phyloP scores from a whole-genome alignment of 2,329 filamentous ascomycete genomes.

The Fonsecaea pedrosoi region DNA sequence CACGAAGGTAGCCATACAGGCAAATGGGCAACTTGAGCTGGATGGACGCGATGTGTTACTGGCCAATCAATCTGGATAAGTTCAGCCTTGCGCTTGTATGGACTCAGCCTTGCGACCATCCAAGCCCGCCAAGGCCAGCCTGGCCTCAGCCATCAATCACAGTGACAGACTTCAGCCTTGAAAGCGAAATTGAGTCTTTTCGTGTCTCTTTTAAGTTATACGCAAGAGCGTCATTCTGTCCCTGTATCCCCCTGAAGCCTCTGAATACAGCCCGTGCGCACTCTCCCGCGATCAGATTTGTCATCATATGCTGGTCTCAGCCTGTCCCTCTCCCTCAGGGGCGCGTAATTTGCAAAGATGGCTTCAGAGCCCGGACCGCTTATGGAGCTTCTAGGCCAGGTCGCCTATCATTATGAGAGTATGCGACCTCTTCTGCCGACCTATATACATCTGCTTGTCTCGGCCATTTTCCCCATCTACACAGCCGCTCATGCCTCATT shows the following conservation, averaged over 20 bases:
- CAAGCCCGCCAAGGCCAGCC: constrained; percentile 28
- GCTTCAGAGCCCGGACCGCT: constrained; percentile 28
- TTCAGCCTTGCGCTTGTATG: not conserved
- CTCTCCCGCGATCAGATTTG: not conserved
- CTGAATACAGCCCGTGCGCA: not conserved
- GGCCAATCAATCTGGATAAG: not conserved
- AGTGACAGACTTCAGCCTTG: not conserved
- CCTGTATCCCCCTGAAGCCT: not conserved
- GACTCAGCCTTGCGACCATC: not conserved
- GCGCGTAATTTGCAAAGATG: not conserved
- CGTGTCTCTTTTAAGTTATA: not conserved
- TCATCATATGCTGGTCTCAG: not conserved
- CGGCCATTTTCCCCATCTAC: constrained; percentile 82
- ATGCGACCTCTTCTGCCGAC: constrained; percentile 60
- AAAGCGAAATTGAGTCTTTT: not conserved
- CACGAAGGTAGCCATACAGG: constrained; percentile 2
- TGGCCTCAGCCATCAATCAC: constrained; percentile 17
- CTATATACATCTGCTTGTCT: constrained; percentile 66
- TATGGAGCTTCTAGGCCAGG: constrained; percentile 35
- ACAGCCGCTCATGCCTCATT: constrained; percentile 85
- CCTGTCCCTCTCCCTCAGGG: not conserved
- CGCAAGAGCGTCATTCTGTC: not conserved
- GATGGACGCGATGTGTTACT: not conserved
- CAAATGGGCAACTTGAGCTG: not conserved
- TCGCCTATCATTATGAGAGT: constrained; percentile 34